Conservation (phyloP, 1,284 basidiomycete species). For the Leucocoprinus gongylophorus region DNA sequence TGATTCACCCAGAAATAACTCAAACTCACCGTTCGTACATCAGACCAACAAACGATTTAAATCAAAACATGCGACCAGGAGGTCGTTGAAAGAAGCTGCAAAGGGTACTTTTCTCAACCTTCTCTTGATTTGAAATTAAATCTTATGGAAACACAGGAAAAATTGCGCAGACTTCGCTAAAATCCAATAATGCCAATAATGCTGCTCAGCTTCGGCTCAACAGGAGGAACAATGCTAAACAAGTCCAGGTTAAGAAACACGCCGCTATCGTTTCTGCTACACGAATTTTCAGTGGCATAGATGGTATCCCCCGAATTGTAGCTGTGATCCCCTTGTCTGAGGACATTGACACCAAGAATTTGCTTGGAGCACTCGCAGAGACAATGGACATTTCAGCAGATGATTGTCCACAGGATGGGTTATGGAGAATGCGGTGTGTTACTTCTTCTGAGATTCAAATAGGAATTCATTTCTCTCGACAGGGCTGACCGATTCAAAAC, state of each 20-base stretch:
- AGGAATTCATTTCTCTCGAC: constrained; percentile 1
- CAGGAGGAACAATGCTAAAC: constrained; percentile 74
- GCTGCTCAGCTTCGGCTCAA: constrained; percentile 60
- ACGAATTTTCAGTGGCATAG: constrained; percentile 68
- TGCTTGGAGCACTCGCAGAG: constrained; percentile 56
- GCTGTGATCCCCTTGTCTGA: constrained; percentile 71
- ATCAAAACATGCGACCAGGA: constrained; percentile 83
- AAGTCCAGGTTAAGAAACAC: constrained; percentile 67
- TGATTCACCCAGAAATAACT: too few species aligned
- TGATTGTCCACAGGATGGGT: constrained; percentile 45
- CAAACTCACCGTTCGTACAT: constrained; percentile 1
- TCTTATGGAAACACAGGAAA: constrained; percentile 37
- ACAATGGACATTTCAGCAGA: constrained; percentile 54
- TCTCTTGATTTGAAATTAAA: not conserved
- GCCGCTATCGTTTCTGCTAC: constrained; percentile 62
- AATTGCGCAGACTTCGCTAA: constrained; percentile 46
- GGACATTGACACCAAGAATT: constrained; percentile 52
- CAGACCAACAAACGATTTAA: constrained; percentile 89
- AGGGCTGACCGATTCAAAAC: constrained; percentile 87
- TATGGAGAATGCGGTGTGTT: constrained; percentile 66
- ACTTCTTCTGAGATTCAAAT: not conserved
- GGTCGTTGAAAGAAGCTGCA: constrained; percentile 69
- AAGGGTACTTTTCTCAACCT: constrained; percentile 50
- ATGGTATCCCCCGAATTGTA: constrained; percentile 76
- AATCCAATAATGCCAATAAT: constrained; percentile 36